Evolutionary conservation across 2,329 filamentous ascomycete genomes (phyloP), one percentile per base, ranked within the genome.

Genomic region (Uncinocarpus reesii): DNA sequence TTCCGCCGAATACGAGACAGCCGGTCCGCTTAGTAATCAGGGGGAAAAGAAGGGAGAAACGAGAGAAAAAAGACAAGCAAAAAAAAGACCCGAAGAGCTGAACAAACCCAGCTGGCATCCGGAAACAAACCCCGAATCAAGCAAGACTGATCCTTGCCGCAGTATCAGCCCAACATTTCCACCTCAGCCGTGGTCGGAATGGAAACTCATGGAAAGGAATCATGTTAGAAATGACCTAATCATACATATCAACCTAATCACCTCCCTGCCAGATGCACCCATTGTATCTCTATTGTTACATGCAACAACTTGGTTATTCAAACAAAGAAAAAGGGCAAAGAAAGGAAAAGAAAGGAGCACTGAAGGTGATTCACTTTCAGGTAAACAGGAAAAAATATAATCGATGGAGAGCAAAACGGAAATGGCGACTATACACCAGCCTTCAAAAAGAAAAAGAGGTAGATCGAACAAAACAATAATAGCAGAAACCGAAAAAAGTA

Each of bases 251-350:
- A 43, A 34, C 28, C 26, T 21, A 29, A 34, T 43, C 28, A 41
- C 11, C 13, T 21, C 28, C 45, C 18, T 24, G 16, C 34, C 45
- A 28, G 24, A 41, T 47, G 45, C 45, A 32, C 24, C 26, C 18
- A 13, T n/a, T 24, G n/a, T 24, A 34, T 47, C 36, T 47, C 45
- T 47, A 47, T 41, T 47, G 45, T 40, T 47, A 47, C 45, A 47
- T 40, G 44, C 42, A 37, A 40, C 23, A 24, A 18, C 11, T 11
- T 38, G 28, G 31, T 46, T 37, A 18, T 15, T 28, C 34, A 37
- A 16, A 20, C 23, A 34, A 11, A 32, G 41, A 10, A 32, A 24
- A 47, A 38, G 35, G 36, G 42, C 34, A 44, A n/a, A 44, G 47
- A 47, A 37, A 29, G 23, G 42, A 35, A 26, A 35, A 21, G 34